Percentiles rank a stretch among this genome's conserved stretches.
These are phyloP conservation scores for Fusarium sp. DNA, from an alignment of 2,329 filamentous ascomycete species.

Conservation along the genomic window DNA sequence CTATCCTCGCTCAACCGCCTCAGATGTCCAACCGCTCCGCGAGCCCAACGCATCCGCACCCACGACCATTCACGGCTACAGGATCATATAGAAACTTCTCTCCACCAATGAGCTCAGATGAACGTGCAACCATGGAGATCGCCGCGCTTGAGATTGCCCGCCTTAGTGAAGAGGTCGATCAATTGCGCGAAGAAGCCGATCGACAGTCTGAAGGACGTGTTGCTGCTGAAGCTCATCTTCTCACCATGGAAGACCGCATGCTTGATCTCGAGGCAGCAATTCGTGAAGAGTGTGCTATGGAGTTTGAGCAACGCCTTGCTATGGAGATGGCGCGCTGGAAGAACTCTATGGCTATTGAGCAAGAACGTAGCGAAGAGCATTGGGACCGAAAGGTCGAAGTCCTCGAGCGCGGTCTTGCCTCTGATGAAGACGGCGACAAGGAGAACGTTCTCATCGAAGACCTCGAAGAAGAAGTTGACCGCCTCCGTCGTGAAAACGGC, in stretches of 20 bases:
- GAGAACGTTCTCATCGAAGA: slow-evolving; percentile 72
- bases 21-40: slow-evolving; percentile 37
- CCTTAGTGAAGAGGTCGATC: slow-evolving; percentile 78
- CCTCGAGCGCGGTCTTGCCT: slow-evolving; percentile 60
- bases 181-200: slow-evolving; percentile 74
- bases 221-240: slow-evolving; percentile 78
- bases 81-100: slow-evolving; percentile 55
- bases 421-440: slow-evolving; percentile 66
- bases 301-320: slow-evolving; percentile 83
- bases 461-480: slow-evolving; percentile 77
- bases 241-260: slow-evolving; percentile 74
- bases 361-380: slow-evolving; percentile 83
- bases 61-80: slow-evolving; percentile 56
- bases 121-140: slow-evolving; percentile 81
- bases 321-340: slow-evolving; percentile 86
- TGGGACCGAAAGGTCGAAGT: slow-evolving; percentile 86
- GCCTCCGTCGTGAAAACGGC: slow-evolving; percentile 72
- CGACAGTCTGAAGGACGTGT: slow-evolving; percentile 77
- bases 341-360: slow-evolving; percentile 79
- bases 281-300: slow-evolving; percentile 86
- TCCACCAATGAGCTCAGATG: slow-evolving; percentile 55
- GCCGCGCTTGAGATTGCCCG: slow-evolving; percentile 84
- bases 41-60: slow-evolving; percentile 51
- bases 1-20: slow-evolving; percentile 63
- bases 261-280: slow-evolving; percentile 82